These are phyloP conservation scores for Schoenoplectus triqueter DNA, from an alignment of 202 grass and related monocot species.

Conservation along the genomic window DNA sequence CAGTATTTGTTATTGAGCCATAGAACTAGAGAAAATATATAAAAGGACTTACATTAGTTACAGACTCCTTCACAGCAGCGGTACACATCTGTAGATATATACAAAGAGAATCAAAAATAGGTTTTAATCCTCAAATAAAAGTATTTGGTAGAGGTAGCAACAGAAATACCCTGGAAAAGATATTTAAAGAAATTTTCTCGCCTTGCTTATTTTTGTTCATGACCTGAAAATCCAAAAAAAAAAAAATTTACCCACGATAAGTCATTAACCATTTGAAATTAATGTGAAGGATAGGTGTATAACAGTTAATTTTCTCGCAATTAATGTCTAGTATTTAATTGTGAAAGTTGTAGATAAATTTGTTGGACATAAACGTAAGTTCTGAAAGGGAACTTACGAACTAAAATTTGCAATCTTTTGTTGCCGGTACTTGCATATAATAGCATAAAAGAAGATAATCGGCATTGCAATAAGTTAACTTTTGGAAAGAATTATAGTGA, in stretches of 20 bases:
- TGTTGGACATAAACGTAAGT: not conserved
- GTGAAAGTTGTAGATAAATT: not conserved
- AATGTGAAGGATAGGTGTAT: not conserved
- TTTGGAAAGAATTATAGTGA: not conserved
- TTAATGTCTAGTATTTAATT: not conserved
- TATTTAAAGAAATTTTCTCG: slow-evolving; percentile 51
- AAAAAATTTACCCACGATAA: slow-evolving; percentile 11
- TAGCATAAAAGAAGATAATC: not conserved
- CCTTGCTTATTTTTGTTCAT: slow-evolving; percentile 48
- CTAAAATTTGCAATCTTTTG: not conserved
- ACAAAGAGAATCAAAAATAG: slow-evolving; percentile 34
- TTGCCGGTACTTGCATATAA: not conserved
- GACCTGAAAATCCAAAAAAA: slow-evolving; percentile 54
- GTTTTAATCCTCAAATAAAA: slow-evolving; percentile 32
- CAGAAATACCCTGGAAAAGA: slow-evolving; percentile 57
- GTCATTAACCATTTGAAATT: slow-evolving; percentile 28
- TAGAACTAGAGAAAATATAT: not conserved
- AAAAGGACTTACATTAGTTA: slow-evolving; percentile 75
- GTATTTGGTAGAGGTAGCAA: slow-evolving; percentile 35
- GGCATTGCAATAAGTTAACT: slow-evolving; percentile 23
- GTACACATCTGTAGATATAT: slow-evolving; percentile 82
- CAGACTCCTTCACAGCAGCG: slow-evolving; percentile 77
- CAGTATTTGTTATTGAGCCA: not conserved
- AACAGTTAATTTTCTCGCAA: not conserved
- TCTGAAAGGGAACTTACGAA: not conserved